phyloP scores from a whole-genome alignment of 371 early-diverging fungal species.

The Rhizomucor pusillus region DNA sequence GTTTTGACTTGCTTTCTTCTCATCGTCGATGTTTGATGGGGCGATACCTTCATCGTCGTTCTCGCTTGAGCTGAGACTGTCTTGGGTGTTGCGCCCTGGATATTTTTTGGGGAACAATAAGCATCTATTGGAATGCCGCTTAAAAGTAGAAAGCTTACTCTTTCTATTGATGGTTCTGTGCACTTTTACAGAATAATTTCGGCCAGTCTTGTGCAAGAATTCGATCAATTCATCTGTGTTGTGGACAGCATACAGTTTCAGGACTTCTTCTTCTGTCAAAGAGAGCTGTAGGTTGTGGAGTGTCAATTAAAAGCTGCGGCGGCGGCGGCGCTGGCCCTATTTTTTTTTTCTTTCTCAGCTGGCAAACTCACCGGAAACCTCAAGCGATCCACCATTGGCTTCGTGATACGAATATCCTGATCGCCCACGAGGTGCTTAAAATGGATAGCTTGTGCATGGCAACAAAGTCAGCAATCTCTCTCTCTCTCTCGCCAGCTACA shows the following conservation, averaged over 20 bases:
- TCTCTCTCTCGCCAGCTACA: neutral
- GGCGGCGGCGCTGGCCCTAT: no score
- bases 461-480: no score
- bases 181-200: slow-evolving; percentile 39
- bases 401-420: slow-evolving; percentile 34
- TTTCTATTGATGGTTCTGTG: slow-evolving; percentile 37
- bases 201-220: slow-evolving; percentile 34
- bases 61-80: no score
- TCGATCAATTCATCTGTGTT: slow-evolving; percentile 45
- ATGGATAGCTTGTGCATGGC: slow-evolving; percentile 28
- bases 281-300: slow-evolving; percentile 27
- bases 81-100: neutral
- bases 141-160: neutral
- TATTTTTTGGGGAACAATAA: neutral
- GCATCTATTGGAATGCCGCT: no score
- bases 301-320: no score
- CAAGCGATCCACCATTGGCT: slow-evolving; percentile 20
- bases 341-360: slow-evolving; percentile 16
- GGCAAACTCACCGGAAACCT: slow-evolving; percentile 26
- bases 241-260: slow-evolving; percentile 12
- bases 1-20: slow-evolving; percentile 9
- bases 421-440: slow-evolving; percentile 43
- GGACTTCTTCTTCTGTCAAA: slow-evolving; percentile 28
- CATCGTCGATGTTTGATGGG: no score
- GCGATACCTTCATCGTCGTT: no score